phyloP scores from a whole-genome alignment of 495 filamentous ascomycete genomes.

The Pyronema omphalodes region DNA sequence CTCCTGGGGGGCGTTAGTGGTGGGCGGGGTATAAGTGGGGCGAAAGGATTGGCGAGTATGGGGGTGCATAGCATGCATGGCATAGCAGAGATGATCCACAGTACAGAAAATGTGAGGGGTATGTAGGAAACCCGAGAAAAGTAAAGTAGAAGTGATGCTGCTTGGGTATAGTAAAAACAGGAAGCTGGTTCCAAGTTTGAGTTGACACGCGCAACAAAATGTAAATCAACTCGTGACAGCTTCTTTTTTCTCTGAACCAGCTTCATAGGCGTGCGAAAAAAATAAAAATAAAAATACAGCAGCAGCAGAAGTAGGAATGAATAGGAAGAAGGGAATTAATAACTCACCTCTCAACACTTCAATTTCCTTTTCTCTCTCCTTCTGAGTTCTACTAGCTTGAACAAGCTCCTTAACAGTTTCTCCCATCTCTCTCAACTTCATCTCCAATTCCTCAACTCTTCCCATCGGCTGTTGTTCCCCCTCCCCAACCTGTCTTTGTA shows the following conservation, averaged over 20 bases:
- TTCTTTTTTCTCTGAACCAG: no score
- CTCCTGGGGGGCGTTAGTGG: slow-evolving; percentile 22
- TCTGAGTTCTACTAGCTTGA: slow-evolving; percentile 26
- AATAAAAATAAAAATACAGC: background rate
- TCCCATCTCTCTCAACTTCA: slow-evolving; percentile 28
- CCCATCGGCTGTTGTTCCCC: slow-evolving; percentile 29
- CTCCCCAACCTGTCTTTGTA: slow-evolving; percentile 47
- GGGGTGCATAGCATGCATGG: no score
- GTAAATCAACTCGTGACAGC: no score
- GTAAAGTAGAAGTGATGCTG: no score
- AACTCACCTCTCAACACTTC: slow-evolving; percentile 58
- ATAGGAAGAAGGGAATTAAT: background rate
- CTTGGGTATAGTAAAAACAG: no score
- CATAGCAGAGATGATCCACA: no score
- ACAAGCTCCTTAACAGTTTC: slow-evolving; percentile 39
- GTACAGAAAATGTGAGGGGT: no score
- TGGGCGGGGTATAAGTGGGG: no score
- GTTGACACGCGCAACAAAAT: no score
- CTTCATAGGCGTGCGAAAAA: no score
- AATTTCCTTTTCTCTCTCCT: slow-evolving; percentile 49
- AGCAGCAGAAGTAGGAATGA: background rate
- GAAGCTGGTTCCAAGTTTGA: background rate
- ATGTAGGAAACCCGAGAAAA: no score
- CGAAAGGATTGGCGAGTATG: no score
- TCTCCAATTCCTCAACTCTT: slow-evolving; percentile 26